Percentiles rank a stretch among this genome's conserved stretches.
Evolutionary conservation across 2,329 filamentous ascomycete species (phyloP).

Genomic region (Hypoxylon sp.): DNA sequence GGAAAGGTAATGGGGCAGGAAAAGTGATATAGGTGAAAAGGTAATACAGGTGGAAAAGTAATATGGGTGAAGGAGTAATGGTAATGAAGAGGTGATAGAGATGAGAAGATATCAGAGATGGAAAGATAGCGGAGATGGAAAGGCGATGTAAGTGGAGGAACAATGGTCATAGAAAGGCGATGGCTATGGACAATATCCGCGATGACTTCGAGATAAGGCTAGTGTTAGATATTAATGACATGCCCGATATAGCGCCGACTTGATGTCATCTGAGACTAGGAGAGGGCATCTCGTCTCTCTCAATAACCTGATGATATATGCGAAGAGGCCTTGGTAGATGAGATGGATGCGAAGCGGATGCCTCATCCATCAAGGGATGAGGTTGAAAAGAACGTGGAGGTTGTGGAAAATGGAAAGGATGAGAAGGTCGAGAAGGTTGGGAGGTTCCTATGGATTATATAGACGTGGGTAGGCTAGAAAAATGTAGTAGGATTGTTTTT

Average conservation of each 20-base stretch:
- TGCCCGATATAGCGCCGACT: not conserved
- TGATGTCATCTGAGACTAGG: not conserved
- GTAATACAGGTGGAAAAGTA: no score
- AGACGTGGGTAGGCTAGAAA: not conserved
- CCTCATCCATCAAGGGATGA: not conserved
- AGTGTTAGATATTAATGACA: not conserved
- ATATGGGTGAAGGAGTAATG: not conserved
- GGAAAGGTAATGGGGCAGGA: no score
- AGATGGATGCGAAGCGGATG: no score
- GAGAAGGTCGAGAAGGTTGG: not conserved
- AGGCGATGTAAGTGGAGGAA: not conserved
- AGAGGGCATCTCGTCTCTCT: not conserved
- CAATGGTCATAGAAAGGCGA: not conserved
- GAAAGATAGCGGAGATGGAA: not conserved
- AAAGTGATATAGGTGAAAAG: no score
- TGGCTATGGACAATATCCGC: not conserved
- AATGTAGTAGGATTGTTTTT: not conserved
- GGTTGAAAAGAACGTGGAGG: not conserved
- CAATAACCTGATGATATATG: not conserved
- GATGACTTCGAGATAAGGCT: not conserved
- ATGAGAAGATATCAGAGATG: no score
- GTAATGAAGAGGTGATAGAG: not conserved
- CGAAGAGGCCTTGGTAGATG: not conserved
- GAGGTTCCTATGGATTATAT: not conserved
- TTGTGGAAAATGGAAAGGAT: no score